Evolutionary conservation across 116 monocot species (phyloP), one percentile per base, ranked within the genome.

Genomic region (Dioscorea cayenensis): DNA sequence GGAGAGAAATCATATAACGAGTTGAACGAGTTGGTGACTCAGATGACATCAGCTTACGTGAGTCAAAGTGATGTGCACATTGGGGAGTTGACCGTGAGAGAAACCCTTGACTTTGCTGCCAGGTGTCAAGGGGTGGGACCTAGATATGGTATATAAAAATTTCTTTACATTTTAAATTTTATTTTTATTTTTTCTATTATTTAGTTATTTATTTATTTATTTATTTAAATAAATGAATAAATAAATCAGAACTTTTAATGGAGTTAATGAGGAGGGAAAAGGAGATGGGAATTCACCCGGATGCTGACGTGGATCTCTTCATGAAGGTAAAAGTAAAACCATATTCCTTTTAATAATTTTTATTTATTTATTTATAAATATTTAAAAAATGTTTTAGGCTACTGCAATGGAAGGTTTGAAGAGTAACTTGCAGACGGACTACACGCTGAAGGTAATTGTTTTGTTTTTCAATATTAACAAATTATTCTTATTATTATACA

Each of bases 71-170:
- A 97, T 49, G 77, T 97, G 7, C 96, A 97, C 43, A 51, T 88
- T 1, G 90, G 84, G 14, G 96, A 97, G 75, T 88, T 97, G 88
- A 97, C 96, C 13, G 92, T 97, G 1, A 86, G 82, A 71, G 96
- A 97, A 65, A 97, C 96, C 6, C 77, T 97, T 0, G 90, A 87
- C 49, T 97, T 92, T 74, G 90, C 96, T 49, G 92, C 82, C 0
- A 81, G 84, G 64, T 92, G 90, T 43, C 96, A 97, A 73, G 96
- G 96, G 25, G 83, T 97, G 7, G 96, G 96, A 20, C 14, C 82
- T 6, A 71, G 90, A 81, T 90, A 83, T 60, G 92, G 96, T 96
- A 84, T 14, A 13, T 21, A 49, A 8, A 9, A 68, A 9, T 68
- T 17, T 11, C 28, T 21, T n/a, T 0, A 71, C 20, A 19, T 37